Evolutionary conservation across 129 eudicot species (phyloP).

Genomic region (Sambucus nigra): DNA sequence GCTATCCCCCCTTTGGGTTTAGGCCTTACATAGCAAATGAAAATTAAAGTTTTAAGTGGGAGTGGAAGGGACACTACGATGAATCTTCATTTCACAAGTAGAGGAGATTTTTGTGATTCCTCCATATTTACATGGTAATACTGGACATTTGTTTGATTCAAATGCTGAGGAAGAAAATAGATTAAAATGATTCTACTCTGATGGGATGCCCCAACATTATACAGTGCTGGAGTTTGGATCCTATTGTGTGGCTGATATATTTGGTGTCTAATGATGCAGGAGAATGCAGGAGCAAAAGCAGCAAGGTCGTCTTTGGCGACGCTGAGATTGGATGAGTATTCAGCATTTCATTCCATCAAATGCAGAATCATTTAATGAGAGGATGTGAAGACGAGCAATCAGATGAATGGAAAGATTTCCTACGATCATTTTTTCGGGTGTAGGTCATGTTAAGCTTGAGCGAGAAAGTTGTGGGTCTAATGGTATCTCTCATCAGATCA

Average conservation of each 20-base stretch:
- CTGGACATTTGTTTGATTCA: too few species aligned
- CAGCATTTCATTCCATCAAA: too few species aligned
- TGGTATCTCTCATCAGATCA: too few species aligned
- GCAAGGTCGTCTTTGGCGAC: slow-evolving; percentile 60
- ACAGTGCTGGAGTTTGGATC: too few species aligned
- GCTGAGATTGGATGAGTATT: slow-evolving; percentile 19
- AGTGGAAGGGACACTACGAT: too few species aligned
- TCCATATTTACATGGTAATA: neutral
- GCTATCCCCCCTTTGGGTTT: too few species aligned
- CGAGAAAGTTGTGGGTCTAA: neutral
- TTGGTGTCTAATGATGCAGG: slow-evolving; percentile 30
- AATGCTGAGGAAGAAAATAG: neutral
- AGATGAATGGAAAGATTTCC: neutral
- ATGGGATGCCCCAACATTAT: neutral
- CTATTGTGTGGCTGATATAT: neutral
- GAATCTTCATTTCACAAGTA: too few species aligned
- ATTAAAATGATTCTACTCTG: neutral
- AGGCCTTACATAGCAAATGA: too few species aligned
- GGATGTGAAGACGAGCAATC: neutral
- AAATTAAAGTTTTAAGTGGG: too few species aligned
- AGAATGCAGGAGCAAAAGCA: slow-evolving; percentile 47
- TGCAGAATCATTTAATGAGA: neutral
- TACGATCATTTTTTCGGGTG: neutral
- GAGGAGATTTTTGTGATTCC: neutral
- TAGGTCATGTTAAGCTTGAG: too few species aligned